Percentiles rank a stretch among this genome's conserved stretches.
Conservation (phyloP, 2,329 filamentous ascomycete genomes). For the Phyllosticta citribraziliensis region DNA sequence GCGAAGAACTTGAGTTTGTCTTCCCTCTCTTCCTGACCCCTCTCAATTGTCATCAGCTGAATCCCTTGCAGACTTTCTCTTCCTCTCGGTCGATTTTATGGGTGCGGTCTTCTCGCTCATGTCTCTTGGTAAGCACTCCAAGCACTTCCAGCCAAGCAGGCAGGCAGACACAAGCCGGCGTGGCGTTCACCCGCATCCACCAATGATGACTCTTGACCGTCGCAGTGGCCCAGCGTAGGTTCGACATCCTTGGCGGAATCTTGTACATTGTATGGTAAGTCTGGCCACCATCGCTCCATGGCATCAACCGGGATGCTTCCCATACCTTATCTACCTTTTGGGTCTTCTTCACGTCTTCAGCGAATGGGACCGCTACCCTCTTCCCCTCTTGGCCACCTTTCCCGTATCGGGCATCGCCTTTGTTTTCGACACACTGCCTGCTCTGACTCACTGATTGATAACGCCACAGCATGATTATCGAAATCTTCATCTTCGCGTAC, state of each 20-base stretch:
- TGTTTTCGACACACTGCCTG: neutral
- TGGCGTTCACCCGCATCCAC: neutral
- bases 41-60: constrained; percentile 6
- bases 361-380: neutral
- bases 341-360: neutral
- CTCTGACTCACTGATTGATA: neutral
- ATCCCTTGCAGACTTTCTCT: constrained; percentile 38
- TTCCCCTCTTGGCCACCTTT: neutral
- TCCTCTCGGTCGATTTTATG: constrained; percentile 49
- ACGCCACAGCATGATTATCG: constrained; percentile 41
- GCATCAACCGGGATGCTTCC: neutral
- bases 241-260: constrained; percentile 51
- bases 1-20: constrained; percentile 50
- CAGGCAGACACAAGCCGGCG: neutral
- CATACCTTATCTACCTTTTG: neutral
- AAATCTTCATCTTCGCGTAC: constrained; percentile 50
- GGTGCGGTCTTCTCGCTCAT: constrained; percentile 56
- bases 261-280: constrained; percentile 52
- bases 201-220: neutral
- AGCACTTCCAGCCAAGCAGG: too few relatives aligned
- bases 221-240: constrained; percentile 49
- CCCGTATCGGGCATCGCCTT: neutral
- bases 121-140: constrained; percentile 43
- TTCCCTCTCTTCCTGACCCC: neutral
- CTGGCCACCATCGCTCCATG: neutral